phyloP scores from a whole-genome alignment of 192 early-diverging fungal genomes.

The Backusella tuberculispora region DNA sequence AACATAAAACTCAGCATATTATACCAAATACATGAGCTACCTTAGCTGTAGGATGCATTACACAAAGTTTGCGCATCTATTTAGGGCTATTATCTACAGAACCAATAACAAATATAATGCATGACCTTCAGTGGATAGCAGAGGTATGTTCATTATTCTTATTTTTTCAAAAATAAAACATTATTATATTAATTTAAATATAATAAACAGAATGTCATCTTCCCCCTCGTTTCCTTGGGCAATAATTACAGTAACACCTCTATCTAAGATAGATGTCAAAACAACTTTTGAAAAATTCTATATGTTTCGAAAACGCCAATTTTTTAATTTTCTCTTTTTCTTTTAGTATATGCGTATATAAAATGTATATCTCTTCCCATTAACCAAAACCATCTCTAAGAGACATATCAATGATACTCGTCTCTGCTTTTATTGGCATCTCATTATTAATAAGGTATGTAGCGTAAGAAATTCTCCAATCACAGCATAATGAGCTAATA shows the following conservation, averaged over 20 bases:
- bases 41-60: background rate
- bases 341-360: background rate
- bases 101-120: conserved; percentile 55
- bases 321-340: background rate
- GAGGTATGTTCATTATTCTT: conserved; percentile 42
- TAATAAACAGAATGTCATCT: conserved; percentile 21
- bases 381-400: conserved; percentile 66
- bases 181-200: background rate
- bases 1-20: background rate
- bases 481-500: background rate
- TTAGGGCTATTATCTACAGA: conserved; percentile 46
- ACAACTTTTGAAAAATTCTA: conserved; percentile 28
- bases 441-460: conserved; percentile 9
- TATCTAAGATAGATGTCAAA: conserved; percentile 18
- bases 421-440: conserved; percentile 39
- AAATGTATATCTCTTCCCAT: conserved; percentile 51
- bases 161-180: background rate
- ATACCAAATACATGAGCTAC: conserved; percentile 4
- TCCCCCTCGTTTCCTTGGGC: conserved; percentile 35
- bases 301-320: background rate
- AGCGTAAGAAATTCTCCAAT: too few relatives aligned
- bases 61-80: conserved; percentile 22
- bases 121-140: conserved; percentile 58
- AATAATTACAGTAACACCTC: conserved; percentile 19
- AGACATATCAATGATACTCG: conserved; percentile 85